Base-by-base conservation (phyloP, 805 yeast genomes). In the Cyberlindnera xishuangbannaensis region DNA sequence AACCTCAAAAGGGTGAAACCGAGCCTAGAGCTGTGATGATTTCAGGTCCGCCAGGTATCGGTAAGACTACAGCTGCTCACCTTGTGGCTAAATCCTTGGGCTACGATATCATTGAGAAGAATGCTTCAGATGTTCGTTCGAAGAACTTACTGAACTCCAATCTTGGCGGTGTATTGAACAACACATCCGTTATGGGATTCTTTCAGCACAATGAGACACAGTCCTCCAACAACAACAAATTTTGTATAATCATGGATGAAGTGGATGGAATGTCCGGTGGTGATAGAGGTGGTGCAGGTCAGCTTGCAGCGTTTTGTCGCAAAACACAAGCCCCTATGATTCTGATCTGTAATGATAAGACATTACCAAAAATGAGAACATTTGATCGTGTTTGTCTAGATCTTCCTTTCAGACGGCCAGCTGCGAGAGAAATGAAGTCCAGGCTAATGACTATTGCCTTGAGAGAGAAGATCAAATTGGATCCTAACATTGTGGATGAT, bases 201-300 rank as follows among this genome's bases (percentile, higher is more conserved):
- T 80, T 85, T 61, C 63, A 70, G 34, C 51, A 56, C 19, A 60
- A 57, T 15, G 42, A 34, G 6, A 45, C 45, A 9, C 53, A 51
- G 29, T 45, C 39, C 13, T 41, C 33, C 2, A 71, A 74, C 44
- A 65, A 71, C 30, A 69, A 71, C 33, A 78, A 73, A 40, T 78
- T 90, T 47, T 85, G 87, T 35, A 67, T 92, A 29, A 82, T 92
- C 43, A 87, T 92, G 97, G 99, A 92, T 61, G 99, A 92, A 63
- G 97, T 92, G 19, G 99, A 92, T 58, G 99, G 99, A 47, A 92
- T 92, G 97, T 85, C 95, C 25, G 87, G 94, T 53, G 99, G 99
- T 44, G 99, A 92, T 59, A 80, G 92, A 48, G 99, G 99, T 41
- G 99, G 99, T 43, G 95, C 92, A 18, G 97, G 96, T 16, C 94